Conservation (phyloP, 169 alveolate genomes). For the Theileria annulata region DNA sequence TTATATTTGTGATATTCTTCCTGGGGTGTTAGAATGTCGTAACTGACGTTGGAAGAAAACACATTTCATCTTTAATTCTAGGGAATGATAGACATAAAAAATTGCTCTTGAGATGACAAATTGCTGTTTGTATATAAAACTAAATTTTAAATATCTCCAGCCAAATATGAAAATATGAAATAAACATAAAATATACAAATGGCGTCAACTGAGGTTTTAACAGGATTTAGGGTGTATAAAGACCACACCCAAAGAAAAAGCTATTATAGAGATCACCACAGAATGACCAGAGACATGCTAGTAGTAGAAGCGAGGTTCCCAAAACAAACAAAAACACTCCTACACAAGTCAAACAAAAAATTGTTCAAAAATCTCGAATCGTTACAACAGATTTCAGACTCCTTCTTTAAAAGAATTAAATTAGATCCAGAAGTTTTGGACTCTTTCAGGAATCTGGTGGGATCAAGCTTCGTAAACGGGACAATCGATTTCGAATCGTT, state of each 20-base stretch:
- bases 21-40: neutral
- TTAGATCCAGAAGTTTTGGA: constrained; percentile 30
- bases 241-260: constrained; percentile 7
- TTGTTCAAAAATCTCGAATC: neutral
- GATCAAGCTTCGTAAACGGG: constrained; percentile 13
- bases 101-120: neutral
- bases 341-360: neutral
- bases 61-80: neutral
- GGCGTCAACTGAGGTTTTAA: neutral
- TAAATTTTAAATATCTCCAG: neutral
- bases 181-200: neutral
- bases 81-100: neutral
- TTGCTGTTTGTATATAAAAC: neutral
- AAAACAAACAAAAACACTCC: neutral
- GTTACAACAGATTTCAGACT: constrained; percentile 13
- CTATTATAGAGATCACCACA: constrained; percentile 44
- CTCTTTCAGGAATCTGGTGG: constrained; percentile 16
- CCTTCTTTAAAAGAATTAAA: constrained; percentile 17
- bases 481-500: constrained; percentile 13
- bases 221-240: constrained; percentile 59
- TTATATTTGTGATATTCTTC: neutral
- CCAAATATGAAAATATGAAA: neutral
- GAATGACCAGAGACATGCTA: constrained; percentile 38
- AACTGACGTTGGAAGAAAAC: neutral
- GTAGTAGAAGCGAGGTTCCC: constrained; percentile 59